Conservation (phyloP, 306 rosid genomes). For the Rosa lucieae region DNA sequence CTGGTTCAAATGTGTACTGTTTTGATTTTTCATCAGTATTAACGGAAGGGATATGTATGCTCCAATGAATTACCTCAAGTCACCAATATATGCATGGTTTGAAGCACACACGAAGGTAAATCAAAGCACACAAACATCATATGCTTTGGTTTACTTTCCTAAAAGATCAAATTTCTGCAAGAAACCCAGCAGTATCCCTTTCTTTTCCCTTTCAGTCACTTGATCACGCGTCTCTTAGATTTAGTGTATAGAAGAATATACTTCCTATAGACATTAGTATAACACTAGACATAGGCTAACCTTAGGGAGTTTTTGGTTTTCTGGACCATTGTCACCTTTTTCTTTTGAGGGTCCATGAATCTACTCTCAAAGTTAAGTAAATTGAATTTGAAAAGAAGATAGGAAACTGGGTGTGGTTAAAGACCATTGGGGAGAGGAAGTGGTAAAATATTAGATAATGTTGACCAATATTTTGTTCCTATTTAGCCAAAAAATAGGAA, state of each 20-base stretch:
- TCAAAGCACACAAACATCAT: too few relatives aligned
- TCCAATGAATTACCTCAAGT: neutral
- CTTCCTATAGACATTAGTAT: neutral
- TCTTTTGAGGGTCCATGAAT: neutral
- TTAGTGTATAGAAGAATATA: neutral
- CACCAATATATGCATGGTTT: neutral
- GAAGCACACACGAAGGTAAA: neutral
- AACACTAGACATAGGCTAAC: neutral
- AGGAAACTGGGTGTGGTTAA: neutral
- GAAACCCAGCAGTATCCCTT: neutral
- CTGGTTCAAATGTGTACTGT: neutral
- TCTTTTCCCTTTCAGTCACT: neutral
- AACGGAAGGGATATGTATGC: neutral
- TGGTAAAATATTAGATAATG: neutral
- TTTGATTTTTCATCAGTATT: neutral
- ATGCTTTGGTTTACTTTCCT: neutral
- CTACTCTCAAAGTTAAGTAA: neutral
- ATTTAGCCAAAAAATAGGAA: too few relatives aligned
- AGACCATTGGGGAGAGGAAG: neutral
- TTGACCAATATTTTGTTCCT: neutral
- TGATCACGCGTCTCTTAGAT: neutral
- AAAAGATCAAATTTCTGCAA: too few relatives aligned
- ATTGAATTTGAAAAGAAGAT: neutral
- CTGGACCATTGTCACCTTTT: neutral
- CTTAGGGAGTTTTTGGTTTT: neutral